Evolutionary conservation across 2,329 filamentous ascomycete species (phyloP).

Genomic region (Nemania abortiva): DNA sequence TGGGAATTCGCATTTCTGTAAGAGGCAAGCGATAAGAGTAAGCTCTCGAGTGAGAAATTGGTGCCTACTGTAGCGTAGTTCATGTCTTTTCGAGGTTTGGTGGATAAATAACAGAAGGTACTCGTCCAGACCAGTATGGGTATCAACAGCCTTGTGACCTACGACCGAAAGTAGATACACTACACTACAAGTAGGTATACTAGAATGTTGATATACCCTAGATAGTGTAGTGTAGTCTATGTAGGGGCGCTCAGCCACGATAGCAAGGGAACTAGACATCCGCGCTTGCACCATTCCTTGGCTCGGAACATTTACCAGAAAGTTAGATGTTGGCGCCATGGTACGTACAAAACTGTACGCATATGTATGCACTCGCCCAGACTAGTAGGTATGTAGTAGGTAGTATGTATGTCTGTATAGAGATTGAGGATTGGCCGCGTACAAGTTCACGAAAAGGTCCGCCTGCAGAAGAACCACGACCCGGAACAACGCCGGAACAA

Average conservation of each 20-base stretch:
- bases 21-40: slow-evolving; percentile 22
- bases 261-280: slow-evolving; percentile 17
- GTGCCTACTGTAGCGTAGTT: neutral
- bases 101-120: slow-evolving; percentile 8
- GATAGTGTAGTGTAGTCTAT: neutral
- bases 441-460: slow-evolving; percentile 1
- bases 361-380: neutral
- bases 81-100: slow-evolving; percentile 2
- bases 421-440: neutral
- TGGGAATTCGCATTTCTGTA: slow-evolving; percentile 17
- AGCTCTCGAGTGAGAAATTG: slow-evolving; percentile 10
- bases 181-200: no score
- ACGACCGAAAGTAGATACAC: slow-evolving; percentile 4
- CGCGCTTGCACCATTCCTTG: slow-evolving; percentile 23
- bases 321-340: slow-evolving; percentile 2
- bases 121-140: no score
- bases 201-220: neutral
- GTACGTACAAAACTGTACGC: neutral
- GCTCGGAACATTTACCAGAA: slow-evolving; percentile 12
- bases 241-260: slow-evolving; percentile 27
- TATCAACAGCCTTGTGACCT: slow-evolving; percentile 28
- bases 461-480: slow-evolving; percentile 10
- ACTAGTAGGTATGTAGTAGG: neutral
- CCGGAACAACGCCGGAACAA: slow-evolving; percentile 25
- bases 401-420: no score